Evolutionary conservation across 305 asterid genomes (phyloP).

Genomic region (Striga hermonthica): DNA sequence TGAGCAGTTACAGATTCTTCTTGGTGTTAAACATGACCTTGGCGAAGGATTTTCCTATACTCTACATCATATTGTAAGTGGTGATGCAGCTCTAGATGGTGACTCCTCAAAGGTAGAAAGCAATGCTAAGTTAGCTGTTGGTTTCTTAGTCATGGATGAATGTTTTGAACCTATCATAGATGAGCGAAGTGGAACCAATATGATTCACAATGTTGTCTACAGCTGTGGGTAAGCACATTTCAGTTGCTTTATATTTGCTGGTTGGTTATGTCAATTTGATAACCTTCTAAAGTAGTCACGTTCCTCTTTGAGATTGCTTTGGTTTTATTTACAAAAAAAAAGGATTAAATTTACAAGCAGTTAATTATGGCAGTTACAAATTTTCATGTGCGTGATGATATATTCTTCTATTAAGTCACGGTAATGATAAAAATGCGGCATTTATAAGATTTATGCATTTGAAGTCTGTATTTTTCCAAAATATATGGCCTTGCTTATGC

Average conservation of each 20-base stretch:
- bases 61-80: constrained; percentile 54
- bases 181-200: constrained; percentile 69
- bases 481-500: constrained; percentile 17
- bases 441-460: constrained; percentile 7
- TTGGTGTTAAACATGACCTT: constrained; percentile 67
- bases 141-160: constrained; percentile 76
- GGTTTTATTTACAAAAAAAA: constrained; percentile 16
- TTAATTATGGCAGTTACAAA: constrained; percentile 6
- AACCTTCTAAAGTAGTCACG: neutral
- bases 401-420: neutral
- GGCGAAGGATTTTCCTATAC: constrained; percentile 78
- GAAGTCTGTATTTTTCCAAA: constrained; percentile 4
- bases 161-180: constrained; percentile 84
- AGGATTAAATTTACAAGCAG: constrained; percentile 19
- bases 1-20: constrained; percentile 58
- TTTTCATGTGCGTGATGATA: constrained; percentile 5
- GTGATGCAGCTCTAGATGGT: constrained; percentile 36
- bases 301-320: constrained; percentile 9
- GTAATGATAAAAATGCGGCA: constrained; percentile 18
- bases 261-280: constrained; percentile 14
- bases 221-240: constrained; percentile 69
- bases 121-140: constrained; percentile 86
- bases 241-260: constrained; percentile 17
- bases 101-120: constrained; percentile 48
- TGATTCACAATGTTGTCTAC: constrained; percentile 78